phyloP scores from a whole-genome alignment of 2,329 filamentous ascomycete genomes.

The Dryadomyces quercivorus region DNA sequence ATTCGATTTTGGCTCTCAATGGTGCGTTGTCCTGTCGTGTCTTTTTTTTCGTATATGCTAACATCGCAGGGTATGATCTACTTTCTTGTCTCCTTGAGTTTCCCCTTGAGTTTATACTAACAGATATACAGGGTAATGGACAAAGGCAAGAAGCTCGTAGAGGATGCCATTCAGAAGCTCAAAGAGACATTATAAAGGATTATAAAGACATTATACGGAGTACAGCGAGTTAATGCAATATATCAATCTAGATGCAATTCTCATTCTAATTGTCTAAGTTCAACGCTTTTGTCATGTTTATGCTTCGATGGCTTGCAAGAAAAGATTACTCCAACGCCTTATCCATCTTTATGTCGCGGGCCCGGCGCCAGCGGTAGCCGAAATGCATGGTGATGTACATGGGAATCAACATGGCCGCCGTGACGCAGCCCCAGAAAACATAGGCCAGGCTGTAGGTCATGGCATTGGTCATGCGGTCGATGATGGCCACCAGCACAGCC shows the following conservation, averaged over 20 bases:
- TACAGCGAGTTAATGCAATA: too few relatives aligned
- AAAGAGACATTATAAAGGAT: neutral
- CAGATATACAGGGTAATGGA: conserved; percentile 3
- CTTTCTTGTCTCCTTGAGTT: neutral
- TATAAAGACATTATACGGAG: too few relatives aligned
- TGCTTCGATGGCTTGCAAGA: too few relatives aligned
- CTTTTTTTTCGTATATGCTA: neutral
- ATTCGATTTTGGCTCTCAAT: conserved; percentile 7
- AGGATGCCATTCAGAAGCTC: conserved; percentile 1
- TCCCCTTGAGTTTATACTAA: neutral
- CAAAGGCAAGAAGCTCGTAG: conserved; percentile 4
- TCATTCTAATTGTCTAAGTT: too few relatives aligned
- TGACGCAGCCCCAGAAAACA: conserved; percentile 8
- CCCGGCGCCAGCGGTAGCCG: conserved; percentile 4
- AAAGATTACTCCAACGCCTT: neutral
- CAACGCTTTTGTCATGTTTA: too few relatives aligned
- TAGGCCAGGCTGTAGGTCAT: conserved; percentile 7
- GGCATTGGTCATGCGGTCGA: conserved; percentile 14
- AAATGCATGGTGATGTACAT: conserved; percentile 7
- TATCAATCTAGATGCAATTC: too few relatives aligned
- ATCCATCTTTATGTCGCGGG: conserved; percentile 1
- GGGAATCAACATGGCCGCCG: conserved; percentile 4
- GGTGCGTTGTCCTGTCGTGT: neutral
- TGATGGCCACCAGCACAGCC: conserved; percentile 16
- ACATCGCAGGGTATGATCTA: neutral